Base-by-base conservation (phyloP, 2,329 filamentous ascomycete genomes). In the Endoconidiophora polonica region DNA sequence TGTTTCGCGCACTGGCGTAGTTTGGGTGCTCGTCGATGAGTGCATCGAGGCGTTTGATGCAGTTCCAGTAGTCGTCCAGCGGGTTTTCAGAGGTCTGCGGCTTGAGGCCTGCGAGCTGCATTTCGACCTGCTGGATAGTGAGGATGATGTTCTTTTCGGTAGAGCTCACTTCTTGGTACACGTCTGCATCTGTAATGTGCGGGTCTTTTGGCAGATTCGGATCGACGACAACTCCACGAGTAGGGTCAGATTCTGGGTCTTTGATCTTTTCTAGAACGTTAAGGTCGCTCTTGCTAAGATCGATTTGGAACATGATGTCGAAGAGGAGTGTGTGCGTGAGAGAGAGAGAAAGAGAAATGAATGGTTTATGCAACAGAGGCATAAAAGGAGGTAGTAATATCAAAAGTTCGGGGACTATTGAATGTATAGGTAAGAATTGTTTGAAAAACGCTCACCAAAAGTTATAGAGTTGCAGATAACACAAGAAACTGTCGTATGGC, bases 1-100 rank as follows among this genome's bases (percentile, higher is more conserved):
- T 88, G 60, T 86, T 83, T 52, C 77, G 73, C 4, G 78, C 81
- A 55, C 80, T 84, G 20, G 83, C 81, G 62, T 88, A 88, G 29
- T 66, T 63, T 2, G 83, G 80, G 48, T 76, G 61, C 22, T 72
- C 63, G 2, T 66, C 58, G 39, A 86, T 73, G 29, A 86, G 67
- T 2, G 62, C 59, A 26, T 71, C 68, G 4, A 88, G 65, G 4
- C 66, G 62, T 7, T 61, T 59, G 16, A 79, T 61, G 48, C 69
- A 70, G 36, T 62, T 54, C 23, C 62, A 65, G 57, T 78, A 80
- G 38, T 65, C 66, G 1, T 63, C 58, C 26, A 68, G 57, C 3
- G 69, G 63, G 4, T 70, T 62, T n/a, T 58, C 56, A 37, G 58
- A 60, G 16, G 64, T 60, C n/a, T 57, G 60, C 2, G 63, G 60